Percentiles rank a stretch among this genome's conserved stretches.
These are phyloP conservation scores for Amauroascus niger DNA, from an alignment of 2,329 filamentous ascomycete genomes.

Conservation along the genomic window DNA sequence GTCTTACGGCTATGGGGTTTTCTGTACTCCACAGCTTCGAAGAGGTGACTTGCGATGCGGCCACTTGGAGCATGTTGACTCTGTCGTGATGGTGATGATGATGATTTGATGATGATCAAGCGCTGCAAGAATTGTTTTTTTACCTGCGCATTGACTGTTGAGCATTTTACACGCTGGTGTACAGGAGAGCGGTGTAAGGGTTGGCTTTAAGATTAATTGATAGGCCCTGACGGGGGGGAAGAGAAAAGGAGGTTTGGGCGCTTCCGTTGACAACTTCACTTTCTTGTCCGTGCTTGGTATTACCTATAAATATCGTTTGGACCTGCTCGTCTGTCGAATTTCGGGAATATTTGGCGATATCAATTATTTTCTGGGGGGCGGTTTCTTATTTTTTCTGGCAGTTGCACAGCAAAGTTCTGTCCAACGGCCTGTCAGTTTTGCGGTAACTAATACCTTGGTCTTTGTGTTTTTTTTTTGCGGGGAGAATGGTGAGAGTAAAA, in stretches of 20 bases:
- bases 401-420: background rate
- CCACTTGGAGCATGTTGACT: slow-evolving; percentile 42
- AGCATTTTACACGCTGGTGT: background rate
- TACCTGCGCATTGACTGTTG: background rate
- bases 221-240: background rate
- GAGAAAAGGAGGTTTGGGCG: too few species aligned
- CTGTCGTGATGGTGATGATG: background rate
- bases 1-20: slow-evolving; percentile 70
- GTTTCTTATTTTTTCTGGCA: too few species aligned
- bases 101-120: background rate
- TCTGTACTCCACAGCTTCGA: slow-evolving; percentile 70
- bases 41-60: slow-evolving; percentile 61
- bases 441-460: too few species aligned
- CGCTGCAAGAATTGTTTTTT: background rate
- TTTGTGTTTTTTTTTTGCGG: too few species aligned
- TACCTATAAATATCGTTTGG: slow-evolving; percentile 3
- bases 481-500: too few species aligned
- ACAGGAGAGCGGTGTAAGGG: slow-evolving; percentile 6
- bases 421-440: background rate
- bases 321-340: background rate
- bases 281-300: background rate
- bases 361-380: too few species aligned
- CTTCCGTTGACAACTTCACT: background rate
- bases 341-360: slow-evolving; percentile 4
- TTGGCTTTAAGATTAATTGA: slow-evolving; percentile 3